phyloP scores from a whole-genome alignment of 345 rosid genomes.

The Euphorbia tirucalli region DNA sequence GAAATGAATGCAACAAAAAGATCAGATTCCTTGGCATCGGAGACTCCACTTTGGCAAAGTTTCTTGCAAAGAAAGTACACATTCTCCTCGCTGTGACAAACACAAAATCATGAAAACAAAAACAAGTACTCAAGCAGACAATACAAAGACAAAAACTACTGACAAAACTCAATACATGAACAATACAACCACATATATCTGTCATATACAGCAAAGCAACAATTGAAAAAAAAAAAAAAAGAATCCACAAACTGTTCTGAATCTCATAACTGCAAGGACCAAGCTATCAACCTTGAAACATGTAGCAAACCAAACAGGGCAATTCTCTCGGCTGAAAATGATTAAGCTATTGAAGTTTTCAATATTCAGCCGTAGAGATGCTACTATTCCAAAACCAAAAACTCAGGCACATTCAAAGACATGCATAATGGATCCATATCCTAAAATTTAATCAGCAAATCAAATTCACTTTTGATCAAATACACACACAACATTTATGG shows the following conservation, averaged over 20 bases:
- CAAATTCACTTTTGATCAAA: background rate
- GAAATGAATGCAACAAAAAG: constrained; percentile 74
- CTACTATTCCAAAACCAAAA: background rate
- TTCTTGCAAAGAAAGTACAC: constrained; percentile 75
- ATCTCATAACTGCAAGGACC: background rate
- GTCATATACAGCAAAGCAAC: background rate
- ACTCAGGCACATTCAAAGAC: background rate
- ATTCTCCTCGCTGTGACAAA: constrained; percentile 62
- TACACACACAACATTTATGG: background rate
- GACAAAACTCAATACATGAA: background rate
- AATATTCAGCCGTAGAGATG: background rate
- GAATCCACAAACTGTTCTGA: background rate
- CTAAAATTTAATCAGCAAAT: background rate
- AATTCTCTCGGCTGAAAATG: background rate
- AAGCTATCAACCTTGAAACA: background rate
- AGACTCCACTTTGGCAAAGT: constrained; percentile 44
- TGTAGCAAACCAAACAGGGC: background rate
- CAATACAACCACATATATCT: background rate
- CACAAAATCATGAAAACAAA: background rate
- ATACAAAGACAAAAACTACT: background rate
- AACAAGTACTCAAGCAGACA: background rate
- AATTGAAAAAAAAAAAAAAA: background rate
- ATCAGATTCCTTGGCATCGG: constrained; percentile 59
- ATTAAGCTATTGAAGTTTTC: background rate
- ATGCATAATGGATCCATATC: background rate